Evolutionary conservation across 2,329 filamentous ascomycete species (phyloP).

Genomic region (Coniella lustricola): DNA sequence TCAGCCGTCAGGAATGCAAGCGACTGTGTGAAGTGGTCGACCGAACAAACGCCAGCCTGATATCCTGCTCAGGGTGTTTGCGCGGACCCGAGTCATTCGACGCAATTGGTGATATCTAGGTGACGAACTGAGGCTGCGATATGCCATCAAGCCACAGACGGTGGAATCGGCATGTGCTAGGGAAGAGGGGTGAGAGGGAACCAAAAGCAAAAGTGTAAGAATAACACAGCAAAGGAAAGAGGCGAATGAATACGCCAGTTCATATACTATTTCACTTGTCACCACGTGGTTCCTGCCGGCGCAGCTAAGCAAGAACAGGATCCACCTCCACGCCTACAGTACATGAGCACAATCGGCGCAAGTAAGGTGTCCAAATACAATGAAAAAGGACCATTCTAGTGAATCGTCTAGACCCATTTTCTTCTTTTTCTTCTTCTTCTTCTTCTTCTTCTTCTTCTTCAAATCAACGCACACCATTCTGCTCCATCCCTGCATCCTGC

Average conservation of each 20-base stretch:
- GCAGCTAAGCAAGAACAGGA: background rate
- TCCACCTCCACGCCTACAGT: conserved; percentile 4
- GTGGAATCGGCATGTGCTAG: background rate
- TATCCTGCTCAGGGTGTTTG: background rate
- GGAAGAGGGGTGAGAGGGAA: background rate
- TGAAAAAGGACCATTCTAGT: too few relatives aligned
- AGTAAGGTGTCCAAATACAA: too few relatives aligned
- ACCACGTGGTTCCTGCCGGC: background rate
- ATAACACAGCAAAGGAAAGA: background rate
- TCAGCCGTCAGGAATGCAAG: background rate
- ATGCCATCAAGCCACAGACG: background rate
- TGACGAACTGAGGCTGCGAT: background rate
- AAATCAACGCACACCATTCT: too few relatives aligned
- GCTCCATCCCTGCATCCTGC: too few relatives aligned
- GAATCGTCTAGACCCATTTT: too few relatives aligned
- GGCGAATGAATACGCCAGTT: background rate
- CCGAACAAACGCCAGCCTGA: background rate
- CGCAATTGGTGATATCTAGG: background rate
- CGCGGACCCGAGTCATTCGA: conserved; percentile 10
- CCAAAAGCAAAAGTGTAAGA: background rate
- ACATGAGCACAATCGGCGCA: too few relatives aligned
- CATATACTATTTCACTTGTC: background rate
- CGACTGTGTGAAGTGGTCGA: background rate
- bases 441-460: too few relatives aligned
- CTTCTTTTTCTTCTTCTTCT: too few relatives aligned